phyloP scores from a whole-genome alignment of 2,329 filamentous ascomycete species.

The Colletotrichum higginsianum region DNA sequence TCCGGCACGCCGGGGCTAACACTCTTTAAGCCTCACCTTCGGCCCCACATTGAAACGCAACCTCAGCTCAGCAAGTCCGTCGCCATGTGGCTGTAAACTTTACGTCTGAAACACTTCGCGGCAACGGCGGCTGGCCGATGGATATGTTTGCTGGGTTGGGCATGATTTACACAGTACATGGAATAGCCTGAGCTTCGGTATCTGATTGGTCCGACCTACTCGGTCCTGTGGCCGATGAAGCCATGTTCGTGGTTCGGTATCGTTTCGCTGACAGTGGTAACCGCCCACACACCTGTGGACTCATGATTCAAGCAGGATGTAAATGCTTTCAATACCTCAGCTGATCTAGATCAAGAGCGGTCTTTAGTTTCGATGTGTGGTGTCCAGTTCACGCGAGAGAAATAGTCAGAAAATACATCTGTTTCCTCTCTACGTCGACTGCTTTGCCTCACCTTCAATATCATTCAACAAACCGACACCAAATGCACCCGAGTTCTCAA shows the following conservation, averaged over 20 bases:
- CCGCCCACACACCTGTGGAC: too few relatives aligned
- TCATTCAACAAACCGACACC: too few relatives aligned
- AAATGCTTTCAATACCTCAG: too few relatives aligned
- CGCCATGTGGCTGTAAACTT: constrained; percentile 15
- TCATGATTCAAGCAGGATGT: too few relatives aligned
- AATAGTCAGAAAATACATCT: too few relatives aligned
- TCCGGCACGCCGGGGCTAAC: not conserved
- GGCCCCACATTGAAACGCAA: constrained; percentile 31
- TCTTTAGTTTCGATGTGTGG: too few relatives aligned
- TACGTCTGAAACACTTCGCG: constrained; percentile 16
- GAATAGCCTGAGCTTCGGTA: not conserved
- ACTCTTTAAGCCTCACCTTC: constrained; percentile 31
- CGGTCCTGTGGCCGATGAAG: not conserved
- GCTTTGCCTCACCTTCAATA: too few relatives aligned
- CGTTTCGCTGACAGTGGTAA: not conserved
- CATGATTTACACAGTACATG: not conserved
- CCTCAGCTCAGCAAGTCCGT: constrained; percentile 2
- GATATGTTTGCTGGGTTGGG: not conserved
- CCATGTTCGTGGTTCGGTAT: not conserved
- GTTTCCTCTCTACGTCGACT: too few relatives aligned
- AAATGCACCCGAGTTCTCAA: too few relatives aligned
- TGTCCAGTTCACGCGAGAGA: too few relatives aligned
- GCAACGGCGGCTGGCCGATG: not conserved
- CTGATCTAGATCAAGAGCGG: too few relatives aligned
- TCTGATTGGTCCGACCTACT: not conserved